Percentiles rank a stretch among this genome's conserved stretches.
Evolutionary conservation across 495 filamentous ascomycete species (phyloP).

Genomic region (Pyrenula massariospora): DNA sequence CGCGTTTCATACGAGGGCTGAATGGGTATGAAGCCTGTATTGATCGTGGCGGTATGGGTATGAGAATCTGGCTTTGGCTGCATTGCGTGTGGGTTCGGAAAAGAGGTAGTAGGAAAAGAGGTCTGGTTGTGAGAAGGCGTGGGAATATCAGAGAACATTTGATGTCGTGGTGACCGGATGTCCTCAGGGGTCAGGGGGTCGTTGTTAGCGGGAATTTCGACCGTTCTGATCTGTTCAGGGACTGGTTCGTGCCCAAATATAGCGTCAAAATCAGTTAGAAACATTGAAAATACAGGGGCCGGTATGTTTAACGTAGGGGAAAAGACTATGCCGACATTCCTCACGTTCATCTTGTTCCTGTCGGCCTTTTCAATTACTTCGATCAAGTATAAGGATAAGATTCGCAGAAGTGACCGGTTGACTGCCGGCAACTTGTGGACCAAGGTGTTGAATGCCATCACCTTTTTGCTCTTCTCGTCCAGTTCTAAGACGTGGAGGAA

Average conservation of each 20-base stretch:
- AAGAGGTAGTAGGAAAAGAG: conserved; percentile 28
- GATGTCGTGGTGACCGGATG: conserved; percentile 52
- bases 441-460: conserved; percentile 71
- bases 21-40: conserved; percentile 52
- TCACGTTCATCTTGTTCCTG: conserved; percentile 94
- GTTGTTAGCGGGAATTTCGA: conserved; percentile 32
- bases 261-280: conserved; percentile 77
- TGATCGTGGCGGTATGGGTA: conserved; percentile 17
- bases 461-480: conserved; percentile 62
- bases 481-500: conserved; percentile 68
- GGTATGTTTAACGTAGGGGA: conserved; percentile 98
- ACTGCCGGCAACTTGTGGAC: conserved; percentile 70
- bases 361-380: conserved; percentile 80
- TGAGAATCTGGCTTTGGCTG: conserved; percentile 7
- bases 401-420: conserved; percentile 69
- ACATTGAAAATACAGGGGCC: conserved; percentile 83
- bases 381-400: conserved; percentile 76
- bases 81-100: background rate
- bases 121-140: conserved; percentile 54
- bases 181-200: conserved; percentile 42
- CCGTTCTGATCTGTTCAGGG: conserved; percentile 6
- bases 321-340: conserved; percentile 97
- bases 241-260: conserved; percentile 60
- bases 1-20: conserved; percentile 45
- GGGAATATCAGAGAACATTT: conserved; percentile 60